Evolutionary conservation across 805 yeast species (phyloP).

Genomic region (Kregervanrija pseudodelftensis): DNA sequence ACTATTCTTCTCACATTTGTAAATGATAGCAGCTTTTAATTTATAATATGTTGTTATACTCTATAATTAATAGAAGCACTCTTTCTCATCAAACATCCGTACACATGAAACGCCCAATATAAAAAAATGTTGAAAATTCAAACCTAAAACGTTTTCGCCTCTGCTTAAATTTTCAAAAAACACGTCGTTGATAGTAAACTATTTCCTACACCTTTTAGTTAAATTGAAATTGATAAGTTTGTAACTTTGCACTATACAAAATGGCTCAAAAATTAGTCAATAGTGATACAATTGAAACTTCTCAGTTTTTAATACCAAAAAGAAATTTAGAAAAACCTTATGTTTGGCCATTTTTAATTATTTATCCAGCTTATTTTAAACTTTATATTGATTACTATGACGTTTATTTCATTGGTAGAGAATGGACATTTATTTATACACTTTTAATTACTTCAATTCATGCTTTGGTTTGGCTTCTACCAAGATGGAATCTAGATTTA

Average conservation of each 20-base stretch:
- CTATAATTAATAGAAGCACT: not conserved
- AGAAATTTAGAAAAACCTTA: constrained; percentile 59
- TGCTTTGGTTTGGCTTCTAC: constrained; percentile 74
- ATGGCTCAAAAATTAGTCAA: constrained; percentile 42
- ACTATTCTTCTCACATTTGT: too few relatives aligned
- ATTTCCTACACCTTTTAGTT: too few relatives aligned
- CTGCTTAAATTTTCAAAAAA: too few relatives aligned
- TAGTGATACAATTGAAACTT: constrained; percentile 63
- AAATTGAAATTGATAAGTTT: too few relatives aligned
- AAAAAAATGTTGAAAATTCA: too few relatives aligned
- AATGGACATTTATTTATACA: constrained; percentile 91
- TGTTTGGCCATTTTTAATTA: constrained; percentile 70
- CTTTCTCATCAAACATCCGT: not conserved
- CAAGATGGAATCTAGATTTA: constrained; percentile 84
- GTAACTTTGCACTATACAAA: not conserved
- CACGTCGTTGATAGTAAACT: too few relatives aligned
- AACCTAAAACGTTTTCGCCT: too few relatives aligned
- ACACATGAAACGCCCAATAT: not conserved
- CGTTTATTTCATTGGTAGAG: constrained; percentile 74
- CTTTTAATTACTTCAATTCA: constrained; percentile 70
- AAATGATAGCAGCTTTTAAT: too few relatives aligned
- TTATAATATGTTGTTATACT: too few relatives aligned
- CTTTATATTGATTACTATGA: constrained; percentile 68
- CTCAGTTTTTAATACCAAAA: constrained; percentile 70
- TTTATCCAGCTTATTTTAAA: constrained; percentile 69